Evolutionary conservation across 768 basidiomycete genomes (phyloP), one percentile per base, ranked within the genome.

Genomic region (Russula emetica): DNA sequence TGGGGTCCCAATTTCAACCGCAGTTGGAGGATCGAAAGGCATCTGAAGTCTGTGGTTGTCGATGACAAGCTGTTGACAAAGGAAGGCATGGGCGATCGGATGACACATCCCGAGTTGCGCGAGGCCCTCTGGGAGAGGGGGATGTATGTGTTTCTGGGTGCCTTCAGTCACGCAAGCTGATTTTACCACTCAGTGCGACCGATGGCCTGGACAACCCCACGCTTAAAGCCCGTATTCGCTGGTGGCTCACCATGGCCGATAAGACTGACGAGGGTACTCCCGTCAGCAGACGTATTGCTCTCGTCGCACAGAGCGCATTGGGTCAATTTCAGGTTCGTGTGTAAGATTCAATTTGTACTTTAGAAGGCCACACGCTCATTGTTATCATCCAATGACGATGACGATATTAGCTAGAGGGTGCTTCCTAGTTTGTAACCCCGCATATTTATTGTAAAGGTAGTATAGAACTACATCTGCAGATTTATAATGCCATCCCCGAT

Each of bases 61-160:
- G 92, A 94, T 67, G 92, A 94, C 71, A 74, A 73, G 24, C 75
- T 86, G n/a, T 74, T 93, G 47, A 68, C 77, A 16, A 77, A 76
- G 40, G 86, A 87, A 68, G 76, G 75, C 34, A 68, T 74, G 36
- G 76, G 77, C 2, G 72, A 74, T 26, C 69, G 72, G 36, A 72
- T 94, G 51, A 81, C 82, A 3, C 71, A 76, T 22, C 76, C 77
- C 4, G 87, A 87, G 66, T 75, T 92, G 7, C 76, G 78, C 32
- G 82, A 88, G 60, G 86, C 88, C 4, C 78, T 93, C 16, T 77
- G 82, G 63, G 90, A 92, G 72, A 85, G 92, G 63, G 92, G 88
- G 69, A 79, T 92, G 91, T 92, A 71, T 71, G 88, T 79, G 20
- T 18, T 53, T 44, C 20, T 22, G 6, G 16, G 5, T 13, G n/a